Conservation (phyloP, 306 rosid genomes). For the Acmispon strigosus region DNA sequence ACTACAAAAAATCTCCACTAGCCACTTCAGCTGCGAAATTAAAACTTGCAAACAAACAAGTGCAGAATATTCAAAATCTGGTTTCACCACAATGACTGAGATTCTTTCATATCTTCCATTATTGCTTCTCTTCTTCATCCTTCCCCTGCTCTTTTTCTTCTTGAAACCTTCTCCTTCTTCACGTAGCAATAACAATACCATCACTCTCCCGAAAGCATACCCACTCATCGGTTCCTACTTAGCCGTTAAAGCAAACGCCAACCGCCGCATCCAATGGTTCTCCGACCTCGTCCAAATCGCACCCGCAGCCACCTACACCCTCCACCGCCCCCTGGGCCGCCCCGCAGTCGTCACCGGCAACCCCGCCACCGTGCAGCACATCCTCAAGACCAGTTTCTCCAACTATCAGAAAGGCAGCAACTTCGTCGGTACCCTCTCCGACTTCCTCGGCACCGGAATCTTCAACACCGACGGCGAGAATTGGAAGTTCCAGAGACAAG, state of each 20-base stretch:
- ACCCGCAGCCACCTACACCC: constrained; percentile 46
- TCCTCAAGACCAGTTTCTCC: constrained; percentile 57
- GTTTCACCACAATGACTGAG: neutral
- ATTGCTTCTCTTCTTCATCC: neutral
- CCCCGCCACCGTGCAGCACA: constrained; percentile 57
- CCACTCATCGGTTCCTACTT: constrained; percentile 28
- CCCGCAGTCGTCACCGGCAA: constrained; percentile 36
- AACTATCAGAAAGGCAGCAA: constrained; percentile 38
- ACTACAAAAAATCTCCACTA: no score
- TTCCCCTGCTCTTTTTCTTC: constrained; percentile 11
- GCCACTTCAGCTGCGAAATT: no score
- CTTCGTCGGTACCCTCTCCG: neutral
- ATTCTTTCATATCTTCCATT: neutral
- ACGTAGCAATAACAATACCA: neutral
- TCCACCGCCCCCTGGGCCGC: constrained; percentile 31
- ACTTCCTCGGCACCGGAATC: constrained; percentile 66
- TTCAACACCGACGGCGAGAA: constrained; percentile 45
- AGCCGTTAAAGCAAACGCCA: neutral
- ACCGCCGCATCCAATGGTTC: constrained; percentile 45
- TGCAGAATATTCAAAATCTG: no score
- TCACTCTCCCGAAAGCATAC: constrained; percentile 32
- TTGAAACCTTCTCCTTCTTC: constrained; percentile 1
- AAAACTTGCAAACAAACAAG: no score
- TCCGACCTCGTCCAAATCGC: constrained; percentile 40
- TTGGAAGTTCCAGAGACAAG: constrained; percentile 70